Evolutionary conservation across 2,329 filamentous ascomycete genomes (phyloP), one percentile per base, ranked within the genome.

Genomic region (Septoria linicola): DNA sequence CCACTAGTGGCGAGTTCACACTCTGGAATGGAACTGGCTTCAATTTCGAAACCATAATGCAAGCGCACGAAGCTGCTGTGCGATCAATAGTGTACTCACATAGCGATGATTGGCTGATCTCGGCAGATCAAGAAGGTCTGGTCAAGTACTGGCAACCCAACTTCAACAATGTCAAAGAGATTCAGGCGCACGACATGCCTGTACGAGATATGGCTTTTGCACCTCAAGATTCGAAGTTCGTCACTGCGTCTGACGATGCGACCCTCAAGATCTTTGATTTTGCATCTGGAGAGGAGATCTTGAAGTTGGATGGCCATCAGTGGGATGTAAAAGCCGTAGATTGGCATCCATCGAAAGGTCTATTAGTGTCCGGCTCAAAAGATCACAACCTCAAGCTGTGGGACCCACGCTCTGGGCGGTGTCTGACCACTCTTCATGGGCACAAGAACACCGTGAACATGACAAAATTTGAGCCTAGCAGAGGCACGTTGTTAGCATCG

Each of bases 121-220:
- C 93, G 6, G 91, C 89, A 46, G 93, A 97, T 67, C 91, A 97
- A 70, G 90, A 93, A 62, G 93, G 93, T 50, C 81, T 93, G 57
- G 86, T 99, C 72, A 97, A 97, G 74, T 99, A 99, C 73, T 97
- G 92, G 89, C 90, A 96, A 70, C 89, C 92, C 25, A 99, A 97
- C 70, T 96, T 99, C 75, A 97, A 99, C 78, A 96, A 97, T 65
- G 90, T 97, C 53, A 89, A 97, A 70, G 91, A 89, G 46, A 89
- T 99, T 47, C 85, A 91, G 66, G 93, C 90, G 5, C 93, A 97
- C 67, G 82, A 83, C 41, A 90, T 96, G 66, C 87, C 92, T 4
- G 88, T 99, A 55, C 80, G 93, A 63, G 93, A 96, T 64, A 76
- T 99, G 32, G 87, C 92, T 7, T 97, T 97, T 70, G 89, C 90